Conservation (phyloP, 345 rosid genomes). For the Ceriops zippeliana region DNA sequence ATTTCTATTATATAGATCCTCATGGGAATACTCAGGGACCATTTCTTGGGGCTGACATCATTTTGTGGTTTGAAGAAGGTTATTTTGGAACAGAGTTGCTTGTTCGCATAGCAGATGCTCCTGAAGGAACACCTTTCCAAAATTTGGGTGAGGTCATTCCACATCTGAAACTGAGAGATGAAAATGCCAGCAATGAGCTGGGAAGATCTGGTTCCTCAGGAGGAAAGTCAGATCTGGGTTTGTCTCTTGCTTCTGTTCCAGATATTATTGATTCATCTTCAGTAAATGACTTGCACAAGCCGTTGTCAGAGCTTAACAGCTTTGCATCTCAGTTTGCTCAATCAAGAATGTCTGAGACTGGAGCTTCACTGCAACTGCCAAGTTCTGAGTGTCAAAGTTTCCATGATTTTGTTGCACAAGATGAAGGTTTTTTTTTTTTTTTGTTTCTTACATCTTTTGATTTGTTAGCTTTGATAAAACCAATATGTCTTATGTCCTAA, state of each 20-base stretch:
- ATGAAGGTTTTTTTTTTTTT: slow-evolving; percentile 33
- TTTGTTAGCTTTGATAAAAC: not conserved
- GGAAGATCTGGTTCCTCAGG: not conserved
- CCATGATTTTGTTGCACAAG: slow-evolving; percentile 31
- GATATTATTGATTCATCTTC: slow-evolving; percentile 17
- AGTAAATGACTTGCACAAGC: not conserved
- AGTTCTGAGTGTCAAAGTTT: slow-evolving; percentile 29
- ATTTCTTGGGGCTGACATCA: slow-evolving; percentile 26
- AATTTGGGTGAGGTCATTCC: slow-evolving; percentile 27
- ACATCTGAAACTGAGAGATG: slow-evolving; percentile 12
- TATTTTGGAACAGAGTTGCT: slow-evolving; percentile 30
- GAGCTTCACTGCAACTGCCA: not conserved
- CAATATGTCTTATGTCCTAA: not conserved
- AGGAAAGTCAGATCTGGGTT: not conserved
- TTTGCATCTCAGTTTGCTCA: slow-evolving; percentile 3
- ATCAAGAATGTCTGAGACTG: slow-evolving; percentile 17
- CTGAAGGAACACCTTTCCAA: slow-evolving; percentile 19
- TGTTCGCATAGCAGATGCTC: slow-evolving; percentile 24
- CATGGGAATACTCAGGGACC: slow-evolving; percentile 24
- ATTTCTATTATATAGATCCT: slow-evolving; percentile 22
- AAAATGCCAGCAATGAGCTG: not conserved
- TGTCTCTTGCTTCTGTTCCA: slow-evolving; percentile 11
- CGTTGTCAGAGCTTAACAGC: not conserved
- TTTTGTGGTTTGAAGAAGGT: slow-evolving; percentile 29
- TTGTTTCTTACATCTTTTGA: not conserved